Evolutionary conservation across 2,329 filamentous ascomycete species (phyloP).

Genomic region (Apiospora koreana): DNA sequence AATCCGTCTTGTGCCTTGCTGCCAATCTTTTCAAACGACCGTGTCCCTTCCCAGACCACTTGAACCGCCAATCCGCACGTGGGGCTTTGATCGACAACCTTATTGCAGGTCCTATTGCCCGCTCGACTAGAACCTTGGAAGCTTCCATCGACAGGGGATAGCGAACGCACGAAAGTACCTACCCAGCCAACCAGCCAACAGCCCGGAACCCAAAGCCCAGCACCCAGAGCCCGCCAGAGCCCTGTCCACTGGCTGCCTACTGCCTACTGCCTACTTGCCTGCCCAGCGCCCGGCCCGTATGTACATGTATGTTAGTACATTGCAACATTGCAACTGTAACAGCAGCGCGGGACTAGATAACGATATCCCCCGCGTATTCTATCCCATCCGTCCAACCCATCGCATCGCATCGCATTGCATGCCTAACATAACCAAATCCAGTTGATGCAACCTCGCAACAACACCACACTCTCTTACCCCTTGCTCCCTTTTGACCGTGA

Average conservation of each 20-base stretch:
- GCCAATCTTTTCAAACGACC: not conserved
- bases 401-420: not conserved
- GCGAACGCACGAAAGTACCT: not conserved
- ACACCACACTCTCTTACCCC: not conserved
- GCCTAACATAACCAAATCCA: not conserved
- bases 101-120: slow-evolving; percentile 4
- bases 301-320: not conserved
- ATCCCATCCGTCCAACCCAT: not conserved
- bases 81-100: slow-evolving; percentile 5
- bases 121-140: slow-evolving; percentile 4
- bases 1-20: not conserved
- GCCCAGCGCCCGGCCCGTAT: not conserved
- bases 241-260: no score
- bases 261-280: no score
- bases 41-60: not conserved
- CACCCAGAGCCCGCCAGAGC: no score
- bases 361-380: slow-evolving; percentile 7
- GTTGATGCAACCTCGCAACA: not conserved
- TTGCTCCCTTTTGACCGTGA: not conserved
- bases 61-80: slow-evolving; percentile 2
- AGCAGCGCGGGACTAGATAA: slow-evolving; percentile 5
- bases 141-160: slow-evolving; percentile 5
- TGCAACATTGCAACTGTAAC: not conserved
- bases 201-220: no score
- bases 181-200: no score